A percentile compares a stretch with the other conserved stretches of the same genome.
These are phyloP conservation scores for Microcyclospora tardicrescens DNA, from an alignment of 2,329 filamentous ascomycete genomes.

Conservation along the genomic window DNA sequence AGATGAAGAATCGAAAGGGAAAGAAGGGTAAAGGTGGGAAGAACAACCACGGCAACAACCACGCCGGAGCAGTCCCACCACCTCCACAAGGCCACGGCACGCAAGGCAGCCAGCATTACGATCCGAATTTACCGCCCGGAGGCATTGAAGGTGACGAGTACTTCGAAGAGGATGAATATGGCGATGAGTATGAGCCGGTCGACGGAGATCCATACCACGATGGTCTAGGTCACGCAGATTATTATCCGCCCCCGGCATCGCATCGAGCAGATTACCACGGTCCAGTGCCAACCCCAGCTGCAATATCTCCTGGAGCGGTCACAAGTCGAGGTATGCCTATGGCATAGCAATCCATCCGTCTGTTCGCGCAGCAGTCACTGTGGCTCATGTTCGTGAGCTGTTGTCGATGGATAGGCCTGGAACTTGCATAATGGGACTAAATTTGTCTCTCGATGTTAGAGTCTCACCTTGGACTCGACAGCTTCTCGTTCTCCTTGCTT, in stretches of 20 bases:
- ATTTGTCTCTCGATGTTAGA: neutral
- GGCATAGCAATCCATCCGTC: neutral
- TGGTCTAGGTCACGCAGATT: neutral
- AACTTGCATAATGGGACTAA: neutral
- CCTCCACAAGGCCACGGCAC: conserved; percentile 7
- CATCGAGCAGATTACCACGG: neutral
- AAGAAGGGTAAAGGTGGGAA: conserved; percentile 52
- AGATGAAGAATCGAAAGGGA: conserved; percentile 80
- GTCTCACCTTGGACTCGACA: neutral
- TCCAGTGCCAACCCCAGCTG: neutral
- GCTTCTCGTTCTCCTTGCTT: neutral
- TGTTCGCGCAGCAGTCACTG: neutral
- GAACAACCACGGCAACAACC: conserved; percentile 11
- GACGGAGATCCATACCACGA: conserved; percentile 11
- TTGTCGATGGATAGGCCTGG: neutral
- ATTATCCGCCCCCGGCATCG: conserved; percentile 2
- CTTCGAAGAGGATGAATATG: conserved; percentile 19
- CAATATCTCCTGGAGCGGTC: too few relatives aligned
- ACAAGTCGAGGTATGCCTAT: too few relatives aligned
- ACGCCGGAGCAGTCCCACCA: conserved; percentile 1
- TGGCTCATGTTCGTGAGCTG: neutral
- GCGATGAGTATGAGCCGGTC: conserved; percentile 18
- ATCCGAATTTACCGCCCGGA: conserved; percentile 16
- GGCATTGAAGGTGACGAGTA: conserved; percentile 17
- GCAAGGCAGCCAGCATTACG: conserved; percentile 12